phyloP scores from a whole-genome alignment of 1,284 basidiomycete genomes.

The Ceratobasidium sp. region DNA sequence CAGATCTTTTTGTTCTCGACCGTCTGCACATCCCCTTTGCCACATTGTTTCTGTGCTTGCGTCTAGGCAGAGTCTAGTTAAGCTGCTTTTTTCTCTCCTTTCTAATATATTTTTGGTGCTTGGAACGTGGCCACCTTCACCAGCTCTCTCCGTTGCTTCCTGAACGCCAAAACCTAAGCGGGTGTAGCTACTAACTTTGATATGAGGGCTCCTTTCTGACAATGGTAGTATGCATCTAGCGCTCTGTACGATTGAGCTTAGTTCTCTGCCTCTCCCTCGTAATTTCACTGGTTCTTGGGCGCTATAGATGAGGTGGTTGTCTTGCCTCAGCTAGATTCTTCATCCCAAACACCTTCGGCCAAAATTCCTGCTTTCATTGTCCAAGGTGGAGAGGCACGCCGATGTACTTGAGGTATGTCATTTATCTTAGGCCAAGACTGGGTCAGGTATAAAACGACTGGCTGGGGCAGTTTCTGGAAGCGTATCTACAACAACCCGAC shows the following conservation, averaged over 20 bases:
- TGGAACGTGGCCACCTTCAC: background rate
- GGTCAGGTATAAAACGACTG: background rate
- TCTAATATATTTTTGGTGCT: background rate
- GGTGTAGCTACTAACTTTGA: background rate
- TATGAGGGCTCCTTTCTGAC: background rate
- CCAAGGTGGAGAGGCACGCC: too few species aligned
- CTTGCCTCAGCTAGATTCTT: too few species aligned
- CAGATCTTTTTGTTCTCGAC: background rate
- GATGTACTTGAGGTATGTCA: too few species aligned
- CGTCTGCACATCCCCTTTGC: background rate
- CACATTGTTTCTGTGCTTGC: background rate
- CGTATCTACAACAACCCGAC: background rate
- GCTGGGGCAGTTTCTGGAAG: too few species aligned
- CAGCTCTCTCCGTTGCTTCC: background rate
- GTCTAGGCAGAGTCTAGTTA: background rate
- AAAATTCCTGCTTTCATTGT: too few species aligned
- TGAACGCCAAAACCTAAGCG: background rate
- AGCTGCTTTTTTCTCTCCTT: background rate
- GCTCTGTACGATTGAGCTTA: too few species aligned
- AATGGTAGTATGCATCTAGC: too few species aligned
- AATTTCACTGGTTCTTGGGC: too few species aligned
- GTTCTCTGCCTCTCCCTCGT: too few species aligned
- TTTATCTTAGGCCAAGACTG: too few species aligned
- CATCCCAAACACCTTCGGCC: too few species aligned
- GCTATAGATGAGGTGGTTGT: too few species aligned